Base-by-base conservation (phyloP, 768 basidiomycete genomes). In the Suillus sp. region DNA sequence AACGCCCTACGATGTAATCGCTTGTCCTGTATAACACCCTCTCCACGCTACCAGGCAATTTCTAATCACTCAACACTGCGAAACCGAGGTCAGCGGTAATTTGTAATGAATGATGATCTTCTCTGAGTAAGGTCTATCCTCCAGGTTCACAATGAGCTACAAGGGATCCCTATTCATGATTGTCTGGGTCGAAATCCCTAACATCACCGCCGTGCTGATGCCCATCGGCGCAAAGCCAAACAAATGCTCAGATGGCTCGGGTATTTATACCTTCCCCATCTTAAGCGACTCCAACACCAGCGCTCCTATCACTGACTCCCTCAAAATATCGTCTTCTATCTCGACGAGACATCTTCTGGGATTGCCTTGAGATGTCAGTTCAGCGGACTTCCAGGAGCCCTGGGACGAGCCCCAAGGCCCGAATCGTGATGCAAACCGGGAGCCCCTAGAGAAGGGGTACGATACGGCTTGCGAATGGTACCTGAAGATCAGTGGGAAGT, bases 141-240 rank as follows among this genome's bases (percentile, higher is more conserved):
- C 37, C 37, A 75, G 74, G 50, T 67, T 69, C 53, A 67, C 70
- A 1, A 64, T 80, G 51, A 75, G 77, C 62, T 70, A 70, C 68
- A 78, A 79, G 58, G 69, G 68, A n/a, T 34, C 79, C 25, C 67
- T 78, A 1, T 80, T 80, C 71, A 78, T 74, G 65, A 84, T 82
- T 8, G 75, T 79, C 50, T 84, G 80, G 79, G 69, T 85, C 56
- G 83, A 85, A 62, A 82, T 79, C 64, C 79, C 78, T 11, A 81
- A 84, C 60, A 78, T 85, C 62, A 76, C 74, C 35, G 27, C 62
- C 0, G 58, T 75, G 25, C 72, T 72, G 61, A 75, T 76, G 65
- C 70, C 78, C 57, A 63, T 81, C 25, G 78, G 79, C 78, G 65
- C 70, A 1, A 48, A 64, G 18, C 69, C 68, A 3, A 69, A 20